These are phyloP conservation scores for Drosera spatulata DNA, from an alignment of 179 eudicot species.

Conservation along the genomic window DNA sequence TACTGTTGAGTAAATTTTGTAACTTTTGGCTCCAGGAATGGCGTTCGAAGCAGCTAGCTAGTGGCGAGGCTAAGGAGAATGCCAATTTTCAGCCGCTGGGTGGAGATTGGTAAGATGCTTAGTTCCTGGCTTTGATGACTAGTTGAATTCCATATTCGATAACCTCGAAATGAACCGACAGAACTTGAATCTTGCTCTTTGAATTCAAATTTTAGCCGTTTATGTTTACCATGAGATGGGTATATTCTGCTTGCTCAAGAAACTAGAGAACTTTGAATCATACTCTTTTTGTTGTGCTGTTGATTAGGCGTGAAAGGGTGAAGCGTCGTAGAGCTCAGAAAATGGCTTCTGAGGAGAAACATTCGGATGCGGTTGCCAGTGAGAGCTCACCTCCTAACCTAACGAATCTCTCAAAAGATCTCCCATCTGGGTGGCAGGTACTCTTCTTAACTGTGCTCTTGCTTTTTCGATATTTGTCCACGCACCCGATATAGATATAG, in stretches of 20 bases:
- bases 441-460: background rate
- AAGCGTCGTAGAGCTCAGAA: slow-evolving; percentile 85
- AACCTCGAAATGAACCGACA: too few species aligned
- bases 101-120: slow-evolving; percentile 69
- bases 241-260: too few species aligned
- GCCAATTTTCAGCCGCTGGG: slow-evolving; percentile 98
- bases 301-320: slow-evolving; percentile 85
- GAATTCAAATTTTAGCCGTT: too few species aligned
- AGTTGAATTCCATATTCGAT: too few species aligned
- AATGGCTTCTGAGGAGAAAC: slow-evolving; percentile 20
- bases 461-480: too few species aligned
- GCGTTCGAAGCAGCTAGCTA: slow-evolving; percentile 86
- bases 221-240: too few species aligned
- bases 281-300: background rate
- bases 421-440: slow-evolving; percentile 97
- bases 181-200: too few species aligned
- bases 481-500: background rate
- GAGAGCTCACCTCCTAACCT: slow-evolving; percentile 53
- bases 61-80: slow-evolving; percentile 92
- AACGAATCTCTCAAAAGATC: slow-evolving; percentile 47
- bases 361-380: slow-evolving; percentile 18
- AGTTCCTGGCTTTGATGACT: too few species aligned
- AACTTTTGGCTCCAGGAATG: slow-evolving; percentile 50
- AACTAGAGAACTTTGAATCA: too few species aligned
- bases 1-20: slow-evolving; percentile 5